Evolutionary conservation across 257 asterid genomes (phyloP), one percentile per base, ranked within the genome.

Genomic region (Schizonepeta tenuifolia): DNA sequence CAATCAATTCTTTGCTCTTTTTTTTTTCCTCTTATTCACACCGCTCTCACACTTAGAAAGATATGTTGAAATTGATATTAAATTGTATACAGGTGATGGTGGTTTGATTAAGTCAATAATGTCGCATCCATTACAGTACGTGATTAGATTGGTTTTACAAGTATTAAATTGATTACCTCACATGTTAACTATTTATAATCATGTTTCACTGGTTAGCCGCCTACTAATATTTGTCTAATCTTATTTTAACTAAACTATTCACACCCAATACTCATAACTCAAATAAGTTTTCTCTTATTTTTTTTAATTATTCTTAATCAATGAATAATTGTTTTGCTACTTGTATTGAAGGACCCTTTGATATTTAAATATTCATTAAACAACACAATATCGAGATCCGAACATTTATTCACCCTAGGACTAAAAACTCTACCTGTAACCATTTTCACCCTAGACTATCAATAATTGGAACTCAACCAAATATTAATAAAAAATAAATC

Each of bases 71-170:
- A 22, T 22, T 43, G 4, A 65, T 65, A 44, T 64, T 24, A 22
- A 22, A 65, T 65, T 44, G 57, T 13, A 65, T 65, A 20, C 4
- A 44, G 54, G 33, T 46, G 57, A 44, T 41, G 66, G 62, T 60
- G 69, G 62, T 33, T 71, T 72, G 69, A 47, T 60, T 4, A 7
- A 9, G 76, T 60, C 76, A 72, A 72, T 61, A 7, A 49, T 72
- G 63, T 14, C 53, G 18, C 54, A 33, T 49, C 47, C 50, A 56
- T 31, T 24, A 60, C 66, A n/a, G 47, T 59, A 59, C 24, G 43
- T 15, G 24, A 15, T 59, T 15, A 33, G 26, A 36, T 15, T 24
- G 63, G 18, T 4, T 28, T 63, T 40, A 38, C 12, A 40, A 41
- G 12, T 41, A 63, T 20, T 21, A 40, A 21, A 40, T 41, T 21